Base-by-base conservation (phyloP, 225 moss, liverwort and hornwort genomes). In the Sphagnum tenellum region DNA sequence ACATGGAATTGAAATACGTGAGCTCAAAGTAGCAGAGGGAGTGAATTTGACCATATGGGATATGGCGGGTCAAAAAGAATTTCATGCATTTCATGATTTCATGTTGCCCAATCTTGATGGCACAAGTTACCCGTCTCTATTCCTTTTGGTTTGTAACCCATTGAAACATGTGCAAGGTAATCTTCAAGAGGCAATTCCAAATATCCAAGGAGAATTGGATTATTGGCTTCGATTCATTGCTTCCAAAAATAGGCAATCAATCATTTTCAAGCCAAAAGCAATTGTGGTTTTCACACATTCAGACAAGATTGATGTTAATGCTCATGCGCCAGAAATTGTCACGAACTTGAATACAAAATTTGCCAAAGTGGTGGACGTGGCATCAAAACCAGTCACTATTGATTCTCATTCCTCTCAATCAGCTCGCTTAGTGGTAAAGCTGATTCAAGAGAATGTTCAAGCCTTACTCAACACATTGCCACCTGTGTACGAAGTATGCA, bases 141-240 rank as follows among this genome's bases (percentile, higher is more conserved):
- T 58, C n/a, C 14, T 58, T 12, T 58, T 58, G 57, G 57, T 58
- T 3, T 12, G 14, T 29, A 58, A 7, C 44, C 57, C 57, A 29
- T 58, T 58, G 57, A 58, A 44, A 7, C 57, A 29, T 58, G 57
- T 58, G 13, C 57, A 5, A 58, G 13, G 14, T 12, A 56, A 58
- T 44, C 8, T 12, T 12, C 2, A 44, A 58, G n/a, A 58, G 44
- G 57, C 13, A 58, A 58, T 58, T 4, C 4, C 10, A 58, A 12
- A 58, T 12, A 12, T 58, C 6, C 4, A 44, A 58, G 14, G 57
- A 2, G 44, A 51, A 9, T 12, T 65, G 48, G 13, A 10, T 12
- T 49, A 53, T 53, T 65, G 51, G 65, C 49, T 65, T 12, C 65
- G 50, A 1, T 65, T 65, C 44, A 65, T 65, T 53, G 53, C 48